Base-by-base conservation (phyloP, 129 eudicot species). In the Oenanthe sinensis region DNA sequence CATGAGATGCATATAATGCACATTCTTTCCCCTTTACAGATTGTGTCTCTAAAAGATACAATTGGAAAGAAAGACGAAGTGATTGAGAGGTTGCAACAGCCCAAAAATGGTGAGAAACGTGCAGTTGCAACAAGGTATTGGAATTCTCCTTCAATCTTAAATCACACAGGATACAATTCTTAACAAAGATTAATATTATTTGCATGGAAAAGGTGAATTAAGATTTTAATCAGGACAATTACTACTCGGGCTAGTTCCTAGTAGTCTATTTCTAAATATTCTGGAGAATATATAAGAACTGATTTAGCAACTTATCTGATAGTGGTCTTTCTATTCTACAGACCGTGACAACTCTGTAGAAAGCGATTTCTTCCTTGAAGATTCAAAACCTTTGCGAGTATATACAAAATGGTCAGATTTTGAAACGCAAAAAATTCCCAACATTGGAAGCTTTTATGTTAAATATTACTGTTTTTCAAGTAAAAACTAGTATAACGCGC, bases 31-130 rank as follows among this genome's bases (percentile, higher is more conserved):
- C 46, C 30, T 73, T 77, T 65, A 62, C 83, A 93, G 98, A 94
- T 93, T 62, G 87, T 87, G 45, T 85, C 98, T 13, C 88, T 90
- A 0, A 93, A 87, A 86, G 85, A 82, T 78, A 78, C 87, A n/a
- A 80, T 93, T 44, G 83, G 94, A 24, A 93, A 85, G 85, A 93
- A 89, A 77, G 98, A 93, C 10, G 96, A 89, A 85, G 98, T 90
- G 87, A 93, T 93, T 65, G 94, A 86, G 78, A 62, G 83, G 33
- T 70, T 89, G 78, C 95, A 91, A 79, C 76, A 70, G 46, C 77
- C 63, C 45, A 89, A 78, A 89, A 89, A 48, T 30, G 63, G 78
- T 65, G 90, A 85, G 77, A 88, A 79, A 85, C 88, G 84, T 13
- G 79, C 84, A 3, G 37, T 36, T 47, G 80, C 93, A 79, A 46